Evolutionary conservation across 257 asterid species (phyloP).

Genomic region (Rhazya stricta): DNA sequence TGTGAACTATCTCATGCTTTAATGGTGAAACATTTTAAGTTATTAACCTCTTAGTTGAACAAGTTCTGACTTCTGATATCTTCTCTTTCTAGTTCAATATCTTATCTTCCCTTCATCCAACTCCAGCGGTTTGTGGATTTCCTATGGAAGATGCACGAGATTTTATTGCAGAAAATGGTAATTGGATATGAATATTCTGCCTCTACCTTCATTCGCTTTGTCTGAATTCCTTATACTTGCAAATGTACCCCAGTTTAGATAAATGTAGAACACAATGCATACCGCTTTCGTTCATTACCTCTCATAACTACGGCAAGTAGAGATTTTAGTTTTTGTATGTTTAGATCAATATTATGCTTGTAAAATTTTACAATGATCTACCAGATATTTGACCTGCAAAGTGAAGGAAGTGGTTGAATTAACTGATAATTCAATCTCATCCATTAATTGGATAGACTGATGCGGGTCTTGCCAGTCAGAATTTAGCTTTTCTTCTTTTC

Average conservation of each 20-base stretch:
- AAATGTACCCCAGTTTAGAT: not conserved
- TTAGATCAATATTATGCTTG: not conserved
- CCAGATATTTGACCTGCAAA: not conserved
- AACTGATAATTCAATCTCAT: not conserved
- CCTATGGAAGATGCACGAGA: slow-evolving; percentile 84
- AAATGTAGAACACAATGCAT: not conserved
- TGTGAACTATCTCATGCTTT: not conserved
- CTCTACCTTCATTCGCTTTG: not conserved
- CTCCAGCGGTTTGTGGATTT: slow-evolving; percentile 98
- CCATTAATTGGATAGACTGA: not conserved
- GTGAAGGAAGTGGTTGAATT: not conserved
- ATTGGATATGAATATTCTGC: slow-evolving; percentile 8
- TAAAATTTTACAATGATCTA: not conserved
- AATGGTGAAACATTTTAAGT: not conserved
- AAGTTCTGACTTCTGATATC: slow-evolving; percentile 15
- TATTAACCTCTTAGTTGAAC: not conserved
- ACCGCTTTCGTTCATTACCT: not conserved
- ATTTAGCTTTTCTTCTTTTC: not conserved
- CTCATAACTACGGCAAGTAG: not conserved
- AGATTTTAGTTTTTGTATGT: not conserved
- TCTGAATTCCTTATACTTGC: not conserved
- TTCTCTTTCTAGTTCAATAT: slow-evolving; percentile 60
- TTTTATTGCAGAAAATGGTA: slow-evolving; percentile 80
- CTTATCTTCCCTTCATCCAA: slow-evolving; percentile 89
- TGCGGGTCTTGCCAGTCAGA: not conserved